Evolutionary conservation across 2,329 filamentous ascomycete genomes (phyloP).

Genomic region (Colletotrichum incanum): DNA sequence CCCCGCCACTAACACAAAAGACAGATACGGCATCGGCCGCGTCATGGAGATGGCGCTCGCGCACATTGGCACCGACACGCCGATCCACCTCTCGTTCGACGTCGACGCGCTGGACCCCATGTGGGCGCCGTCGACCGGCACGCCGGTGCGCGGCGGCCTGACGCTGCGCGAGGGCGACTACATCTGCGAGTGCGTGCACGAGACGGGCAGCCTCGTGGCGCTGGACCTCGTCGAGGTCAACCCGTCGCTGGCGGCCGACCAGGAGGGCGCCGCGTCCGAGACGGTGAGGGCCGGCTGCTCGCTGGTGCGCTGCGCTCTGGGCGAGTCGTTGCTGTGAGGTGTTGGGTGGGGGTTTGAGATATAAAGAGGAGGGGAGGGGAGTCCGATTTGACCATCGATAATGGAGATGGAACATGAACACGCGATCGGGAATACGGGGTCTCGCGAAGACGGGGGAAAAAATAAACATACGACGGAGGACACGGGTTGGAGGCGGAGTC

Average conservation of each 20-base stretch:
- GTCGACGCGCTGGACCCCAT: constrained; percentile 96
- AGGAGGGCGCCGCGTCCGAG: constrained; percentile 79
- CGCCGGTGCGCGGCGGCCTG: constrained; percentile 91
- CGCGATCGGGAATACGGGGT: too few species aligned
- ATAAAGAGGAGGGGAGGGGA: neutral
- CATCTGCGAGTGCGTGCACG: constrained; percentile 90
- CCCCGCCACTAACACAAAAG: neutral
- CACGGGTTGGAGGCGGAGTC: neutral
- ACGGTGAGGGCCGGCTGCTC: constrained; percentile 93
- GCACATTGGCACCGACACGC: constrained; percentile 94
- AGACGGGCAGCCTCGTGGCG: constrained; percentile 83
- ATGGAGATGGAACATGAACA: neutral
- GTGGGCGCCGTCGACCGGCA: constrained; percentile 97
- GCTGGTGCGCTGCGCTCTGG: constrained; percentile 90
- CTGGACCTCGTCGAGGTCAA: constrained; percentile 90
- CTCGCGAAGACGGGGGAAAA: neutral
- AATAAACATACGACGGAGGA: too few species aligned
- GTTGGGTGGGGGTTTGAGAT: too few species aligned
- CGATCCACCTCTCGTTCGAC: constrained; percentile 97
- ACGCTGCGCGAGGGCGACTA: constrained; percentile 97
- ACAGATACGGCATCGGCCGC: constrained; percentile 86
- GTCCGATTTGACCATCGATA: too few species aligned
- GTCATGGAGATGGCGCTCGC: constrained; percentile 99
- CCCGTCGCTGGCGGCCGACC: constrained; percentile 75
- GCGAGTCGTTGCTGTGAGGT: constrained; percentile 84